phyloP scores from a whole-genome alignment of 164 flowering plant genomes.

The Stephania cephalantha region DNA sequence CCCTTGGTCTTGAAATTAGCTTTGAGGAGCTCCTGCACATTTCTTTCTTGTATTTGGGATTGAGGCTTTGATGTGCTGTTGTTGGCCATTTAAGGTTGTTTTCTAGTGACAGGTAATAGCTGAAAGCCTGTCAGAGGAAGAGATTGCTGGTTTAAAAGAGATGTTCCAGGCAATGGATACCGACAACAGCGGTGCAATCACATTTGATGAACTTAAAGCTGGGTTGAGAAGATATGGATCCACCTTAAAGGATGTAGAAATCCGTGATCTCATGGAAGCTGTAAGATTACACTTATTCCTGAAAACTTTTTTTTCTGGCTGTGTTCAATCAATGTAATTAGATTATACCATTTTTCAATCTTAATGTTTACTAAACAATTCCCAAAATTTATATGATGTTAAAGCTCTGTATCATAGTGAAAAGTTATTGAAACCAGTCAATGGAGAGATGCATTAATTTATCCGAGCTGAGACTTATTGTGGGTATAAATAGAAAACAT shows the following conservation, averaged over 20 bases:
- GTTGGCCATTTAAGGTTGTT: not conserved
- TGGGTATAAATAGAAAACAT: too few species aligned
- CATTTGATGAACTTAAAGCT: constrained; percentile 93
- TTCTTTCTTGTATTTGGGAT: not conserved
- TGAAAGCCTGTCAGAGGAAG: constrained; percentile 95
- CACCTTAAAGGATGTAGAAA: constrained; percentile 79
- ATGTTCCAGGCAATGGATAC: constrained; percentile 94
- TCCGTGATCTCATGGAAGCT: constrained; percentile 92
- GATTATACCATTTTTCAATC: not conserved
- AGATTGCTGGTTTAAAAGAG: constrained; percentile 91
- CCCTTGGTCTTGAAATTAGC: not conserved
- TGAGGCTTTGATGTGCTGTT: not conserved
- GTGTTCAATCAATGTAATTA: not conserved
- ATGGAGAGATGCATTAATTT: not conserved
- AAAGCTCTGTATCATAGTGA: not conserved
- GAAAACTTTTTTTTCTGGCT: not conserved
- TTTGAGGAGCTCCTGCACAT: not conserved
- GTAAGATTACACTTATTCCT: constrained; percentile 30
- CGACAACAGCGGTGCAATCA: constrained; percentile 90
- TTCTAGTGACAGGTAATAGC: constrained; percentile 68
- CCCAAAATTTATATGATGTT: not conserved
- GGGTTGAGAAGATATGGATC: constrained; percentile 92
- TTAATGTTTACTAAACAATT: not conserved
- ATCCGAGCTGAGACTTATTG: too few species aligned
- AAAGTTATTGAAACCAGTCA: not conserved